Conservation (phyloP, 2,329 filamentous ascomycete species). For the Alternaria gaisen region DNA sequence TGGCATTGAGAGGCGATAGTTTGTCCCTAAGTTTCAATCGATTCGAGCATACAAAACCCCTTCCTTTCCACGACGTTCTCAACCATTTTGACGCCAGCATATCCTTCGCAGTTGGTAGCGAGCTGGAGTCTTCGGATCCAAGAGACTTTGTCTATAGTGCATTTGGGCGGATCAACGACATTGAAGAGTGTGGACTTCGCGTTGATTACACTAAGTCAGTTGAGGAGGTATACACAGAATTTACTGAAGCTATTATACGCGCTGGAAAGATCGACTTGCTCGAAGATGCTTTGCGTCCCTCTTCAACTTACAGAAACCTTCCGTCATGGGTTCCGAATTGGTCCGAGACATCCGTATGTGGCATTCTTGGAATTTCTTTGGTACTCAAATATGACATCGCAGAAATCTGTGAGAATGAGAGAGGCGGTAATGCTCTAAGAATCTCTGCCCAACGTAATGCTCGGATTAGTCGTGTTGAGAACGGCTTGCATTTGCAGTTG, state of each 20-base stretch:
- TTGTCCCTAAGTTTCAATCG: too few species aligned
- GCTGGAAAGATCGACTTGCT: rapidly evolving
- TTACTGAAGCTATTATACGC: neutral
- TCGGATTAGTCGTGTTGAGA: too few species aligned
- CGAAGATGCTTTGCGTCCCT: neutral
- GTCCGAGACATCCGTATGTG: too few species aligned
- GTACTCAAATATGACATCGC: too few species aligned
- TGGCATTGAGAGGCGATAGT: too few species aligned
- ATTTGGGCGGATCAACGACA: neutral
- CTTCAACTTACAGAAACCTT: neutral
- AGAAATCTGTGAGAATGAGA: too few species aligned
- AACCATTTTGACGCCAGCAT: rapidly evolving
- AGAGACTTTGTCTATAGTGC: neutral
- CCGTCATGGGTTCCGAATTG: too few species aligned
- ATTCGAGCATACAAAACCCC: neutral
- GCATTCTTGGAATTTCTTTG: too few species aligned
- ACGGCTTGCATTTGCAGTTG: too few species aligned
- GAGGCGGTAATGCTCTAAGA: rapidly evolving
- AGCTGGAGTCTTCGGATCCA: neutral
- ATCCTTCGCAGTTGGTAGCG: neutral
- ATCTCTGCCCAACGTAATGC: too few species aligned
- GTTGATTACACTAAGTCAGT: neutral
- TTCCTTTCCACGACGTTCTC: neutral
- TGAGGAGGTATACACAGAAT: neutral
- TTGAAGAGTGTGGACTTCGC: neutral